Percentiles rank a stretch among this genome's conserved stretches.
phyloP scores from a whole-genome alignment of 192 early-diverging fungal genomes.

The Backusella macrospora region DNA sequence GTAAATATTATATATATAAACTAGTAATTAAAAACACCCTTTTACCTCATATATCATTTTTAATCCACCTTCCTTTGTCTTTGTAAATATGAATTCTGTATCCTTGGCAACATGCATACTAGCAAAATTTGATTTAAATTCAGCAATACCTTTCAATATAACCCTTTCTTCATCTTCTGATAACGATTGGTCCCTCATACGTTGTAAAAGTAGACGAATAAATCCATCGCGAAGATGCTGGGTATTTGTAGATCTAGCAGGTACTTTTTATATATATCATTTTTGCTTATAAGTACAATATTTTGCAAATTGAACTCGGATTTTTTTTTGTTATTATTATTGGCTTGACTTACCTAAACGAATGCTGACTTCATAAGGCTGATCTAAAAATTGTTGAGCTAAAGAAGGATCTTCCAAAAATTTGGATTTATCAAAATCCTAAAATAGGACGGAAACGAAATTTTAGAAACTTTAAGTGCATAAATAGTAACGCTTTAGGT shows the following conservation, averaged over 20 bases:
- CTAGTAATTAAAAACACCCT: too few species aligned
- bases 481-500: background rate
- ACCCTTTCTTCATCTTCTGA: slow-evolving; percentile 47
- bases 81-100: slow-evolving; percentile 52
- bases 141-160: slow-evolving; percentile 51
- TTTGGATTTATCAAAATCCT: slow-evolving; percentile 39
- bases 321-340: slow-evolving; percentile 22
- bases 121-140: slow-evolving; percentile 55
- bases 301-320: slow-evolving; percentile 16
- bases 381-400: slow-evolving; percentile 35
- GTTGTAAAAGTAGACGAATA: slow-evolving; percentile 45
- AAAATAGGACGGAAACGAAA: background rate
- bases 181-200: slow-evolving; percentile 42
- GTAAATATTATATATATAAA: background rate
- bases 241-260: slow-evolving; percentile 50
- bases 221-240: slow-evolving; percentile 64
- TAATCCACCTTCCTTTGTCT: slow-evolving; percentile 44
- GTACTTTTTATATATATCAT: too few species aligned
- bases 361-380: slow-evolving; percentile 52
- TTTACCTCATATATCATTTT: slow-evolving; percentile 40
- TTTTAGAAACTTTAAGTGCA: background rate
- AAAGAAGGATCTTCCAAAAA: slow-evolving; percentile 39
- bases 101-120: slow-evolving; percentile 50
- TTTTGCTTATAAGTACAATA: background rate
- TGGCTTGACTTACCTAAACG: slow-evolving; percentile 37